Percentiles rank a stretch among this genome's conserved stretches.
These are phyloP conservation scores for Heritiera littoralis DNA, from an alignment of 345 rosid species.

Conservation along the genomic window DNA sequence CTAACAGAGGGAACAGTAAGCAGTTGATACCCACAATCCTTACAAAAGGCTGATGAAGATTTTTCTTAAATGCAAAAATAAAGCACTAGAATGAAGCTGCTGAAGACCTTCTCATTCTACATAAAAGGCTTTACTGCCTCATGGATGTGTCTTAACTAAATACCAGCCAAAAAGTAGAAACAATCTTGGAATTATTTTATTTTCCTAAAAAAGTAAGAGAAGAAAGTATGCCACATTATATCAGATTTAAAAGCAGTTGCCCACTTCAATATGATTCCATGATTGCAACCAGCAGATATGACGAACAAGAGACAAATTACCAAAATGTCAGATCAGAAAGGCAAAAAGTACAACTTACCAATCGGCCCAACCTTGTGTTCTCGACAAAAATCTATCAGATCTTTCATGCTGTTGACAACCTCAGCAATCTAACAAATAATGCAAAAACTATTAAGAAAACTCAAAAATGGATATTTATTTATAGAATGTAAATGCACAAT, in stretches of 20 bases:
- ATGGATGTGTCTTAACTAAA: background rate
- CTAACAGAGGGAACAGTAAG: background rate
- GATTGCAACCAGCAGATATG: background rate
- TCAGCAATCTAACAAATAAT: constrained; percentile 66
- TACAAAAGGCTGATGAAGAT: background rate
- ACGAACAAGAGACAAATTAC: background rate
- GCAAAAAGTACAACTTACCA: constrained; percentile 43
- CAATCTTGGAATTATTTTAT: background rate
- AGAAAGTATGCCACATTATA: background rate
- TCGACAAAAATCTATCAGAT: constrained; percentile 79
- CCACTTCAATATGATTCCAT: background rate
- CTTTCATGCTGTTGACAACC: constrained; percentile 98
- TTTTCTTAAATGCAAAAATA: background rate
- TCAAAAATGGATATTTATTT: constrained; percentile 11
- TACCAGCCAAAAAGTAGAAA: background rate
- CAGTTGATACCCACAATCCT: background rate
- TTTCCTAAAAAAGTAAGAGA: background rate
- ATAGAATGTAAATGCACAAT: constrained; percentile 6
- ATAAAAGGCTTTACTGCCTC: background rate
- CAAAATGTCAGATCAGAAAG: background rate
- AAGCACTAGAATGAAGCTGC: background rate
- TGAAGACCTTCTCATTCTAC: background rate
- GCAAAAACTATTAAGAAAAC: background rate
- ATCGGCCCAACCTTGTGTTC: constrained; percentile 80
- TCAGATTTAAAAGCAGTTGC: background rate